Evolutionary conservation across 371 early-diverging fungal species (phyloP), one percentile per base, ranked within the genome.

Genomic region (Mortierella sp.): DNA sequence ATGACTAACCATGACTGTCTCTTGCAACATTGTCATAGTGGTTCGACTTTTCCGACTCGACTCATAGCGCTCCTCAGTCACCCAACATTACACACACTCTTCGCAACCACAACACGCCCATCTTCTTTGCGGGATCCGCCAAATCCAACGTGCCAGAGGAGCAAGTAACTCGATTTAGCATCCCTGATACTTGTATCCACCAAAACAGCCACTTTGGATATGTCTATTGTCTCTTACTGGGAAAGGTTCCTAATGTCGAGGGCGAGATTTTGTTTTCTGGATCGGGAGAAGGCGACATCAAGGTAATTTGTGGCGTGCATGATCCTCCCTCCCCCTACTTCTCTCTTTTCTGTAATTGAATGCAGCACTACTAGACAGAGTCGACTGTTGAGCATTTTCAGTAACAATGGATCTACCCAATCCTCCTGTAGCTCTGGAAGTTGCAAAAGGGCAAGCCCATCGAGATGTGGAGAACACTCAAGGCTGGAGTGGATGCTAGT

Each of bases 171-270:
- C 84, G 84, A 47, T 89, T 84, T 68, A 84, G 88, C 30, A 86
- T 93, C 15, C 84, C 83, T 37, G 87, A 89, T 30, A 73, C 68
- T n/a, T 82, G 83, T 64, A 87, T 91, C 1, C 72, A 79, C n/a
- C 81, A 76, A 16, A 89, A 88, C 82, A 90, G 92, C 15, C 94
- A 94, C 73, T 87, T 89, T 68, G 94, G 94, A 19, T 93, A 92
- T 71, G 88, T 94, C 21, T 92, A 94, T 68, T 85, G 90, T 60
- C 74, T 93, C 45, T 21, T 88, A 19, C 83, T 90, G 56, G 86
- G 88, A 21, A 64, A 70, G 26, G 81, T 90, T 15, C 89, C 90
- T 14, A 87, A 87, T 66, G 73, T 81, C 12, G 86, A 83, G 21
- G 87, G 85, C 14, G 85, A 86, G 55, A 87, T 90, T 5, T 77